phyloP scores from a whole-genome alignment of 1,284 basidiomycete species.

The Leccinum proliferum region DNA sequence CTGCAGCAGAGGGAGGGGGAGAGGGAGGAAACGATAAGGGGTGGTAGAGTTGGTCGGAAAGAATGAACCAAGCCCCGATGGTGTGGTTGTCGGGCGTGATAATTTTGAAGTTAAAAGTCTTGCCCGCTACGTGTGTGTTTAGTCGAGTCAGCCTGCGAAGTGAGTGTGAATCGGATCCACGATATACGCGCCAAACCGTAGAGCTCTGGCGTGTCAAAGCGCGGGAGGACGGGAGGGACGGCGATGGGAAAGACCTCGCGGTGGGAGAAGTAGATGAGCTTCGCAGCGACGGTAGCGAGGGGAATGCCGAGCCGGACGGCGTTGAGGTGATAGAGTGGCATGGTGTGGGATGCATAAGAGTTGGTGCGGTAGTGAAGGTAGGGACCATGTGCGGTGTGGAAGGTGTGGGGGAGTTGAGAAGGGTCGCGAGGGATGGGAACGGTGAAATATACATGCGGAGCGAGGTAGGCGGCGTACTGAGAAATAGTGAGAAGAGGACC shows the following conservation, averaged over 20 bases:
- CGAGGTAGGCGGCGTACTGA: conserved; percentile 52
- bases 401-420: conserved; percentile 30
- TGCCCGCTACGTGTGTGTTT: conserved; percentile 50
- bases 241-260: conserved; percentile 45
- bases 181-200: conserved; percentile 81
- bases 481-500: conserved; percentile 3
- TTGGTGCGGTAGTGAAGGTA: conserved; percentile 52
- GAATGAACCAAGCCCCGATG: conserved; percentile 87
- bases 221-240: conserved; percentile 28
- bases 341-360: conserved; percentile 18
- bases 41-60: conserved; percentile 68
- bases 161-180: not conserved
- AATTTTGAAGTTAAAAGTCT: conserved; percentile 70
- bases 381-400: conserved; percentile 46
- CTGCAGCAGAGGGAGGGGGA: conserved; percentile 25
- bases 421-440: conserved; percentile 39
- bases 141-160: conserved; percentile 3
- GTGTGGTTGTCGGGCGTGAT: conserved; percentile 71
- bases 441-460: conserved; percentile 54
- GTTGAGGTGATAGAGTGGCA: conserved; percentile 34
- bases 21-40: conserved; percentile 33
- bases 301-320: conserved; percentile 38
- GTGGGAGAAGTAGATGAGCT: conserved; percentile 56
- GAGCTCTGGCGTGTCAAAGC: conserved; percentile 64
- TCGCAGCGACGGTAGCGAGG: conserved; percentile 51